Evolutionary conservation across 495 filamentous ascomycete genomes (phyloP).

Genomic region (Hypoxylon lienhwacheense): DNA sequence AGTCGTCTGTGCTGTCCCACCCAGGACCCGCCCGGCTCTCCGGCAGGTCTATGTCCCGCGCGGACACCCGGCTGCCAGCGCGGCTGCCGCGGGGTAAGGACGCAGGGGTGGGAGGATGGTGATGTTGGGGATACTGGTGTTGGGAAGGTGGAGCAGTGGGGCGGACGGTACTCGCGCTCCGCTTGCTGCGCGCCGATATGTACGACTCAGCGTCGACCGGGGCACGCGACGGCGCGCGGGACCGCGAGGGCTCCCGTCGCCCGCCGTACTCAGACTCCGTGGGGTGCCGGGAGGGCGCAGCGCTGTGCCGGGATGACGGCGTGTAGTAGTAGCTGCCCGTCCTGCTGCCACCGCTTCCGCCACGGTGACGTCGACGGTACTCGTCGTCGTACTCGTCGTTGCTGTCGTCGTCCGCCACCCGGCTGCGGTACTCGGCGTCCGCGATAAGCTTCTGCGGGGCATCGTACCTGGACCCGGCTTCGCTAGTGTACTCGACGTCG

Average conservation of each 20-base stretch:
- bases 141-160: constrained; percentile 17
- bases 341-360: too few relatives aligned
- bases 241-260: constrained; percentile 2
- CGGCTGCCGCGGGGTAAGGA: constrained; percentile 15
- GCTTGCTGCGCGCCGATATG: constrained; percentile 42
- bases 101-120: too few relatives aligned
- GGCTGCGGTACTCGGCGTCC: constrained; percentile 42
- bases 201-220: constrained; percentile 39
- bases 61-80: constrained; percentile 34
- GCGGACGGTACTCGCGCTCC: constrained; percentile 41
- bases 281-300: constrained; percentile 3
- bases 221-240: constrained; percentile 1
- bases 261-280: constrained; percentile 11
- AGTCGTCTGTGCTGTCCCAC: constrained; percentile 20
- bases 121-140: too few relatives aligned
- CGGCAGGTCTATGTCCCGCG: constrained; percentile 20
- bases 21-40: constrained; percentile 27
- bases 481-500: constrained; percentile 32
- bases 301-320: constrained; percentile 11
- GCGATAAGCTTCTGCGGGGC: constrained; percentile 14
- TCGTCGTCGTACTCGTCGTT: constrained; percentile 22
- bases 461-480: constrained; percentile 4
- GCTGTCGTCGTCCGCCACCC: constrained; percentile 8
- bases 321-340: too few relatives aligned
- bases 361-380: constrained; percentile 17